phyloP scores from a whole-genome alignment of 768 basidiomycete genomes.

The Lactifluus volemus region DNA sequence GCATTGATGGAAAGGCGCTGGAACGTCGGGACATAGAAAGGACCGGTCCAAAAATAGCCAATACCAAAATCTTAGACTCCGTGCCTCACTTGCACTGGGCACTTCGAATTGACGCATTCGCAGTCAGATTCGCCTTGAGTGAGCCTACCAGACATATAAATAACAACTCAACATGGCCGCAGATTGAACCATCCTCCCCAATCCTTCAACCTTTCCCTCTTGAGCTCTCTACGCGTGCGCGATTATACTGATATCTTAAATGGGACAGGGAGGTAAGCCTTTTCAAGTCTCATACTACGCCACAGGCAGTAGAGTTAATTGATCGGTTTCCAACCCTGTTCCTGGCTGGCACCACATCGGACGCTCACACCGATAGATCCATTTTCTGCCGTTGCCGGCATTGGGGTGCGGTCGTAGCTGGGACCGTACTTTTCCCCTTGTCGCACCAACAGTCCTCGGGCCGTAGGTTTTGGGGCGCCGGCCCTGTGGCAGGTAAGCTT shows the following conservation, averaged over 20 bases:
- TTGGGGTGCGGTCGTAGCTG: not conserved
- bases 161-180: not conserved
- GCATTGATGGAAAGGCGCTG: too few relatives aligned
- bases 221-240: not conserved
- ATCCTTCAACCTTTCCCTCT: not conserved
- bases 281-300: not conserved
- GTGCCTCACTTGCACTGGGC: not conserved
- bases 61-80: not conserved
- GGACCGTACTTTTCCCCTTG: not conserved
- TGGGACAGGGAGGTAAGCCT: not conserved
- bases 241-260: not conserved
- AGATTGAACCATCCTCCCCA: too few relatives aligned
- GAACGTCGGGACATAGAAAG: not conserved
- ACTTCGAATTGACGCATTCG: not conserved
- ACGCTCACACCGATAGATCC: not conserved
- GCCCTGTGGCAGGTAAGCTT: not conserved
- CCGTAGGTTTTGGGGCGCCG: not conserved
- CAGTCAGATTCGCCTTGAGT: not conserved
- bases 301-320: not conserved
- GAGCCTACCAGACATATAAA: not conserved
- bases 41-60: not conserved
- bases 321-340: not conserved
- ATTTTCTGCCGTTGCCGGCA: not conserved
- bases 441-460: not conserved
- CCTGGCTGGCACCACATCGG: not conserved